Evolutionary conservation across 441 rosid genomes (phyloP).

Genomic region (Pelargonium australe): DNA sequence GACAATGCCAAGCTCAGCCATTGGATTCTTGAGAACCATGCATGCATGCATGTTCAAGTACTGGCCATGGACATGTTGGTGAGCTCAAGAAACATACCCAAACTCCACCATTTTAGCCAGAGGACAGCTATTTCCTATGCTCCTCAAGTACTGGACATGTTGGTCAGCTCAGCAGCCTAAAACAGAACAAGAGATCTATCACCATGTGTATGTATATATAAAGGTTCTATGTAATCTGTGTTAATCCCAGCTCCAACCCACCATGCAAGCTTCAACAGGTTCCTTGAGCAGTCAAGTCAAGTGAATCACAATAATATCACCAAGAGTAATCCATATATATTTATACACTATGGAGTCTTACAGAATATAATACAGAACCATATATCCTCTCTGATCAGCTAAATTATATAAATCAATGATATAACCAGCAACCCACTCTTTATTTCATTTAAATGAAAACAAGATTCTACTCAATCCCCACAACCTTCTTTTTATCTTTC

Average conservation of each 20-base stretch:
- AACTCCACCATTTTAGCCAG: too few relatives aligned
- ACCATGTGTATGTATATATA: too few relatives aligned
- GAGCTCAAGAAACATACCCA: too few relatives aligned
- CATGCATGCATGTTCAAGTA: too few relatives aligned
- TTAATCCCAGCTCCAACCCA: too few relatives aligned
- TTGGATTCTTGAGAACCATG: too few relatives aligned
- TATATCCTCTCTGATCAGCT: conserved; percentile 18
- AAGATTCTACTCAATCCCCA: conserved; percentile 16
- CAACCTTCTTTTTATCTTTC: conserved; percentile 11
- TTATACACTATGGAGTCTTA: background rate
- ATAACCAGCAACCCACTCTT: conserved; percentile 21
- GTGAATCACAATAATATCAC: background rate
- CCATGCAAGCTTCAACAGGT: background rate
- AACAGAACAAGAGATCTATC: background rate
- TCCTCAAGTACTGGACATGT: background rate
- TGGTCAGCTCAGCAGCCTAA: background rate
- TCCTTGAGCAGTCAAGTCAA: background rate
- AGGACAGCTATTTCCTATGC: background rate
- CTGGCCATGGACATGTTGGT: too few relatives aligned
- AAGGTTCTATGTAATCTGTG: too few relatives aligned
- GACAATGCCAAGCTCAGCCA: too few relatives aligned
- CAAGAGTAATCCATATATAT: background rate
- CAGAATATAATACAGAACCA: conserved; percentile 9
- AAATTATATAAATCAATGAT: conserved; percentile 18
- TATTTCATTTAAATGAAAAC: conserved; percentile 21